A percentile compares a stretch with the other conserved stretches of the same genome.
Conservation (phyloP, 441 rosid species). For the Bruguiera hainesii region DNA sequence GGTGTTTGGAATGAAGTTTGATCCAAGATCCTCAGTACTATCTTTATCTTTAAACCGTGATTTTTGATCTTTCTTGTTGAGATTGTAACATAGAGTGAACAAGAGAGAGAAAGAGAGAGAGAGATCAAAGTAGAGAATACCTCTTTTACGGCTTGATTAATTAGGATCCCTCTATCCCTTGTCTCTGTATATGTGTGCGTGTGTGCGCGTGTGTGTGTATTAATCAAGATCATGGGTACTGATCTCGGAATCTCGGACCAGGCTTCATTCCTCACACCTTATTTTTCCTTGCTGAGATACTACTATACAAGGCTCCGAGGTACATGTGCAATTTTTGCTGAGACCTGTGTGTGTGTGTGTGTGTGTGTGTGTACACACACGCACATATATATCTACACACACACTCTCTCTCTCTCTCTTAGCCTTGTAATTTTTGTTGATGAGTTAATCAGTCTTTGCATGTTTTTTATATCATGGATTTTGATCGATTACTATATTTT, state of each 20-base stretch:
- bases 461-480: not conserved
- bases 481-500: not conserved
- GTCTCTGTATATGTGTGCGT: too few species aligned
- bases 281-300: constrained; percentile 33
- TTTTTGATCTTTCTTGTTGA: not conserved
- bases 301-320: not conserved
- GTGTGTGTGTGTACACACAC: too few species aligned
- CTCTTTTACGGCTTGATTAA: too few species aligned
- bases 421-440: too few species aligned
- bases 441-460: not conserved
- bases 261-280: constrained; percentile 80
- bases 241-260: constrained; percentile 96
- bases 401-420: too few species aligned
- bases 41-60: not conserved
- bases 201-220: too few species aligned
- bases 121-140: too few species aligned
- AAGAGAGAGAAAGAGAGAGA: too few species aligned
- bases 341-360: too few species aligned
- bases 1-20: constrained; percentile 82
- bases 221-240: constrained; percentile 13
- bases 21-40: constrained; percentile 42
- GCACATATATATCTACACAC: too few species aligned
- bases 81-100: not conserved
- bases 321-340: not conserved
- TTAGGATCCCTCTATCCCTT: too few species aligned